These are phyloP conservation scores for Mycena crocata DNA, from an alignment of 768 basidiomycete genomes.

Conservation along the genomic window DNA sequence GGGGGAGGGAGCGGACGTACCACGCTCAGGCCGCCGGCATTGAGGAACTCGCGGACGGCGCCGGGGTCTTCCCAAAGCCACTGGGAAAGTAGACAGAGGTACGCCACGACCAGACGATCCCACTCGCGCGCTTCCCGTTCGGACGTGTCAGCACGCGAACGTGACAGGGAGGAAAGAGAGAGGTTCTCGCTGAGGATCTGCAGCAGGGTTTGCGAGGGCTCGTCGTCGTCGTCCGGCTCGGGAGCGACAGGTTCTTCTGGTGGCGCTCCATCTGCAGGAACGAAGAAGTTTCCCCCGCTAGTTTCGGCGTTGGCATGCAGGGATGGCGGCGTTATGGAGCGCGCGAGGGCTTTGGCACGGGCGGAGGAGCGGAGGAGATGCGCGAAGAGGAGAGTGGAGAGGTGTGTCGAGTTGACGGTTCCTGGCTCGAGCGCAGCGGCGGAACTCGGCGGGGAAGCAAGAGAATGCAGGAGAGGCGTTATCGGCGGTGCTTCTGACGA, in stretches of 20 bases:
- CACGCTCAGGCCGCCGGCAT: constrained; percentile 89
- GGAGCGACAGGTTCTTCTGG: constrained; percentile 45
- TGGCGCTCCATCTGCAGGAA: constrained; percentile 76
- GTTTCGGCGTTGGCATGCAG: constrained; percentile 43
- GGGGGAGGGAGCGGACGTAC: constrained; percentile 60
- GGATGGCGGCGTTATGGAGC: constrained; percentile 68
- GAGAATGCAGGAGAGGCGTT: constrained; percentile 78
- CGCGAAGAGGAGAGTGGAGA: constrained; percentile 83
- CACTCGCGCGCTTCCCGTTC: constrained; percentile 86
- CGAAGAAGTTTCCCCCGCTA: constrained; percentile 67
- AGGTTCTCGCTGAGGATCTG: constrained; percentile 92
- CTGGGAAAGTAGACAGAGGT: constrained; percentile 84
- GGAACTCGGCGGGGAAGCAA: constrained; percentile 71
- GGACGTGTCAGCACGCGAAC: constrained; percentile 73
- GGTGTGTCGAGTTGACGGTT: constrained; percentile 72
- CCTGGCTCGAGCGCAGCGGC: constrained; percentile 63
- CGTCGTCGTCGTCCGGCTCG: constrained; percentile 64
- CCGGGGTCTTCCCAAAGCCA: constrained; percentile 98
- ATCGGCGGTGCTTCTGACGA: constrained; percentile 56
- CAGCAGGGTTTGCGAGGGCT: constrained; percentile 77
- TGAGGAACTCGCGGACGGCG: constrained; percentile 89
- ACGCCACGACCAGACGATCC: constrained; percentile 89
- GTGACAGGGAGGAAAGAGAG: constrained; percentile 85
- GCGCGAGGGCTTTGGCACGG: constrained; percentile 71
- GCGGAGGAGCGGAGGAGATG: constrained; percentile 80